These are phyloP conservation scores for Cryptococcus sp. DNA, from an alignment of 1,284 basidiomycete species.

Conservation along the genomic window DNA sequence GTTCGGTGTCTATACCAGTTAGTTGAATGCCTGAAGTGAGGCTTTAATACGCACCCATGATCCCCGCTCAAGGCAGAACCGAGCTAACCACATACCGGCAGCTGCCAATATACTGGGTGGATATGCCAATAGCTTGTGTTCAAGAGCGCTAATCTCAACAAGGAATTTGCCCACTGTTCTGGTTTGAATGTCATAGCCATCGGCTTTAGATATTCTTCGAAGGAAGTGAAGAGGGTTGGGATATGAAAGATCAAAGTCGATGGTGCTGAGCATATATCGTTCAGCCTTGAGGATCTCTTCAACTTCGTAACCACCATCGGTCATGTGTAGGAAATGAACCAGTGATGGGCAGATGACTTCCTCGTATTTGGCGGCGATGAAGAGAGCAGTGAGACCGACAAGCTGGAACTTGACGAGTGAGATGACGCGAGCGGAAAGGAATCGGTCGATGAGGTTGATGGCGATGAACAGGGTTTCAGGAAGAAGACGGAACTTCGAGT, in stretches of 20 bases:
- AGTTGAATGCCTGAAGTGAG: too few relatives aligned
- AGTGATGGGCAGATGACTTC: conserved; percentile 91
- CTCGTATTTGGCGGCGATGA: conserved; percentile 92
- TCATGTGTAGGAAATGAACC: conserved; percentile 78
- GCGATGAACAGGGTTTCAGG: conserved; percentile 95
- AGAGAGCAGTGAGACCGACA: conserved; percentile 89
- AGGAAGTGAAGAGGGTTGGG: conserved; percentile 93
- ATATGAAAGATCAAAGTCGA: conserved; percentile 88
- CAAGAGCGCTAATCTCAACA: conserved; percentile 83
- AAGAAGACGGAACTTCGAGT: conserved; percentile 85
- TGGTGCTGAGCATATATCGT: conserved; percentile 82
- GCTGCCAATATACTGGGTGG: conserved; percentile 84
- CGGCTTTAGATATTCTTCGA: conserved; percentile 88
- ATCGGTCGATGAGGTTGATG: conserved; percentile 94
- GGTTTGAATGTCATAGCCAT: conserved; percentile 87
- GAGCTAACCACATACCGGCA: conserved; percentile 84
- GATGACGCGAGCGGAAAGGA: conserved; percentile 83
- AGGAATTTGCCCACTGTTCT: conserved; percentile 90
- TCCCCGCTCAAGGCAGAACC: conserved; percentile 74
- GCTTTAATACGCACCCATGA: conserved; percentile 87
- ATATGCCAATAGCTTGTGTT: conserved; percentile 75
- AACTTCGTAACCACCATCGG: conserved; percentile 80
- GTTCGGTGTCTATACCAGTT: conserved; percentile 63
- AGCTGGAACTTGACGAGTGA: conserved; percentile 91
- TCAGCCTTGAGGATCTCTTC: conserved; percentile 90